Percentiles rank a stretch among this genome's conserved stretches.
Conservation (phyloP, 768 basidiomycete genomes). For the Rhizopogon rudus region DNA sequence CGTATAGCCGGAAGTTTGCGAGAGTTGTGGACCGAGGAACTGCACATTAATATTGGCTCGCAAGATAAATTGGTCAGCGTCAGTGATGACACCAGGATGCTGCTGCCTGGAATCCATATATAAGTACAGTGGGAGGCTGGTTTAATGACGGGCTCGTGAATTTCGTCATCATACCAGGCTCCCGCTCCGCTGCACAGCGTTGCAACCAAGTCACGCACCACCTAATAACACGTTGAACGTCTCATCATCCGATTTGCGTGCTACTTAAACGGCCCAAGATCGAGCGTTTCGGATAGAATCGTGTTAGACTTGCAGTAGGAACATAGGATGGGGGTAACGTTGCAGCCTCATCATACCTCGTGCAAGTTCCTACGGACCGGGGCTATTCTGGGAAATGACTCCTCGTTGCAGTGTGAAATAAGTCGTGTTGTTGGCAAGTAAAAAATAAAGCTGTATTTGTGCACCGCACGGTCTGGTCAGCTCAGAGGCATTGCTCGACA, state of each 20-base stretch:
- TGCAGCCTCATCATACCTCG: neutral
- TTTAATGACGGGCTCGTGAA: no score
- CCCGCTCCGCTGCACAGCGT: no score
- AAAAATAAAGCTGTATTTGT: neutral
- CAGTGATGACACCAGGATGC: neutral
- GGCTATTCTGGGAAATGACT: neutral
- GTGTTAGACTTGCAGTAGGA: neutral
- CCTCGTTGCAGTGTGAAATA: slow-evolving; percentile 1
- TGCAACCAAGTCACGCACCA: no score
- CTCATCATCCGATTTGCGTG: neutral
- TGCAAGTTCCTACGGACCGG: neutral
- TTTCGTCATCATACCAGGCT: no score
- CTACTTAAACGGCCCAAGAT: neutral
- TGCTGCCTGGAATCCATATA: no score
- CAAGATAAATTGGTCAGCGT: neutral
- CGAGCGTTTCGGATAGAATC: neutral
- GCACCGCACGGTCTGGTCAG: neutral
- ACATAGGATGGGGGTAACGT: neutral
- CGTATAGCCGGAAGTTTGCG: neutral
- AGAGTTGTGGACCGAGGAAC: neutral
- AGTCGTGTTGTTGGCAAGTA: neutral
- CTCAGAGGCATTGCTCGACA: neutral
- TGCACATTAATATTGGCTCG: neutral
- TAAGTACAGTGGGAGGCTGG: no score
- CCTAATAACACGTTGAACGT: neutral